phyloP scores from a whole-genome alignment of 305 asterid genomes.

The Striga hermonthica region DNA sequence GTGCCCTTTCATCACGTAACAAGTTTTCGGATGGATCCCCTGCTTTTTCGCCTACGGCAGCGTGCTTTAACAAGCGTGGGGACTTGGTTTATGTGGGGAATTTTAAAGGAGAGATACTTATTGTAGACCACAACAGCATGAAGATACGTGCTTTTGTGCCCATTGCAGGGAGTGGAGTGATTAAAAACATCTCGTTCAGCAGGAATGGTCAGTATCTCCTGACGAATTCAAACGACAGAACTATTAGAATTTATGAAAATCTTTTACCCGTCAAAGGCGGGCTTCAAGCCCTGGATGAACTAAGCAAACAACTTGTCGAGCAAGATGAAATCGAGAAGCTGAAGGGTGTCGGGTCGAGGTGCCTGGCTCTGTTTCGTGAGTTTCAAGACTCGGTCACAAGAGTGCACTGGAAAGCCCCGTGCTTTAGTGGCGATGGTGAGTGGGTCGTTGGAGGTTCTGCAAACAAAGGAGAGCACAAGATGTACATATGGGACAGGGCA shows the following conservation, averaged over 20 bases:
- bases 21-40: conserved; percentile 72
- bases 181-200: conserved; percentile 72
- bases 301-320: conserved; percentile 33
- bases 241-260: conserved; percentile 63
- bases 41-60: conserved; percentile 73
- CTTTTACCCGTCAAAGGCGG: conserved; percentile 64
- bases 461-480: conserved; percentile 85
- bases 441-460: conserved; percentile 90
- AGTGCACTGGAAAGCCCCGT: conserved; percentile 85
- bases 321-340: conserved; percentile 53
- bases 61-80: conserved; percentile 73
- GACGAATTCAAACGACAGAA: conserved; percentile 73
- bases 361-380: conserved; percentile 56
- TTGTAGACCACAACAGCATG: conserved; percentile 50
- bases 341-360: conserved; percentile 61
- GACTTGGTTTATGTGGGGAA: conserved; percentile 77
- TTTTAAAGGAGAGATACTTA: conserved; percentile 77
- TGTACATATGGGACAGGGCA: conserved; percentile 80
- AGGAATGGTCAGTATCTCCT: conserved; percentile 70
- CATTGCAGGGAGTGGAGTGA: conserved; percentile 64
- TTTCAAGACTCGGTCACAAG: conserved; percentile 75
- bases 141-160: conserved; percentile 53
- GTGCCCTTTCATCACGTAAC: conserved; percentile 48
- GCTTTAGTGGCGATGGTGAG: conserved; percentile 88
- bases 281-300: conserved; percentile 42